Conservation (phyloP, 129 eudicot genomes). For the Flaveria trinervia region DNA sequence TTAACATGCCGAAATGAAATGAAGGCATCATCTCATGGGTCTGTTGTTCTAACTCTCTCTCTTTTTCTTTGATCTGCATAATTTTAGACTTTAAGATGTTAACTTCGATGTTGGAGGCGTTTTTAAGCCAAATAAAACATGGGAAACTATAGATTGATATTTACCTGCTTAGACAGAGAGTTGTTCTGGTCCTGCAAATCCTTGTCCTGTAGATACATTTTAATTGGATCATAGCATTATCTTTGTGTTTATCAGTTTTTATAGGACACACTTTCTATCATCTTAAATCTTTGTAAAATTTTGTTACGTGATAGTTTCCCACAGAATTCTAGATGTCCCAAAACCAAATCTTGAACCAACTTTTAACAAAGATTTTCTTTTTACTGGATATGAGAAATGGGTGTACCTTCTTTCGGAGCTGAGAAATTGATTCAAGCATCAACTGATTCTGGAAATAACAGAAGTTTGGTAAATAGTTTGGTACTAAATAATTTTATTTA, state of each 20-base stretch:
- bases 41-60: constrained; percentile 46
- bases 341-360: constrained; percentile 8
- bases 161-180: constrained; percentile 60
- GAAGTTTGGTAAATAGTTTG: not conserved
- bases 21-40: constrained; percentile 35
- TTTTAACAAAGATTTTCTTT: not conserved
- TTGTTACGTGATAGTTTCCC: not conserved
- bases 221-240: not conserved
- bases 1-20: constrained; percentile 33
- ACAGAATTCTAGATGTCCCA: not conserved
- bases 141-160: not conserved
- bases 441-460: constrained; percentile 66
- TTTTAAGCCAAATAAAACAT: not conserved
- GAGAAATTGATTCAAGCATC: constrained; percentile 80
- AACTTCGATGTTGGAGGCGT: not conserved
- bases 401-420: constrained; percentile 73
- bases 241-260: not conserved
- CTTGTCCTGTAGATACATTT: constrained; percentile 56
- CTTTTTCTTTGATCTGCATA: constrained; percentile 55
- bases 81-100: not conserved
- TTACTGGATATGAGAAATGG: not conserved
- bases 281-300: not conserved
- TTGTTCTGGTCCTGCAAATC: constrained; percentile 75
- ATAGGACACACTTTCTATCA: not conserved
- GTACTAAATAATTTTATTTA: not conserved